Evolutionary conservation across 1,284 basidiomycete genomes (phyloP), one percentile per base, ranked within the genome.

Genomic region (Apiotrichum gamsii): DNA sequence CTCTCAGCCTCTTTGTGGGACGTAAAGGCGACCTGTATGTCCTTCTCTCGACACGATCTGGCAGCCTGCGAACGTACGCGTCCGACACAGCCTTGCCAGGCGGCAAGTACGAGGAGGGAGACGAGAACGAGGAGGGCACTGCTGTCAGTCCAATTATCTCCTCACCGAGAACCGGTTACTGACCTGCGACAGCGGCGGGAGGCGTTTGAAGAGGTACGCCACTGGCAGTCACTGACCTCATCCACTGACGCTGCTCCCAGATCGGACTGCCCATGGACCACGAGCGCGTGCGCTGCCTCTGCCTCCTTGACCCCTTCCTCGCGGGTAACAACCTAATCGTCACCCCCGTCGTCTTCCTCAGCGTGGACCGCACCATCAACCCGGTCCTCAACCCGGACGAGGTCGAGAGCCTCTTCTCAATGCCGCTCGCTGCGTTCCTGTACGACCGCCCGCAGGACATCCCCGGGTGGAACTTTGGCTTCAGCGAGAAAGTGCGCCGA

Each of bases 31-130:
- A 90, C 59, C 65, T 91, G 21, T 86, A 89, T 59, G 87, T 90
- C 1, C 63, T 90, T 4, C 76, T 90, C 10, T 69, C 68, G 2
- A 69, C 68, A 60, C 82, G 88, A 1, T 81, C 87, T 1, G 75
- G 82, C 0, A 79, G 78, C 1, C 71, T 90, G 60, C 75, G 82
- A 34, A 78, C 82, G 4, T 91, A 85, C 58, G 85, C 87, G 1
- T 84, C 85, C 0, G 87, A 90, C 65, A 90, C 88, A 0, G 83
- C 85, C 2, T 70, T 90, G 4, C 87, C 87, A 0, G 88, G 88
- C 4, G 87, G 88, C 0, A 87, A 83, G 61, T 77, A 82, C 16
- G 88, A 90, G 23, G 74, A 74, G 2, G 75, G 73, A 18, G 88
- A 90, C 64, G 66, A 62, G 53, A 80, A 78, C 34, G 73, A 82